phyloP scores from a whole-genome alignment of 495 filamentous ascomycete genomes.

The Penicillium canescens region DNA sequence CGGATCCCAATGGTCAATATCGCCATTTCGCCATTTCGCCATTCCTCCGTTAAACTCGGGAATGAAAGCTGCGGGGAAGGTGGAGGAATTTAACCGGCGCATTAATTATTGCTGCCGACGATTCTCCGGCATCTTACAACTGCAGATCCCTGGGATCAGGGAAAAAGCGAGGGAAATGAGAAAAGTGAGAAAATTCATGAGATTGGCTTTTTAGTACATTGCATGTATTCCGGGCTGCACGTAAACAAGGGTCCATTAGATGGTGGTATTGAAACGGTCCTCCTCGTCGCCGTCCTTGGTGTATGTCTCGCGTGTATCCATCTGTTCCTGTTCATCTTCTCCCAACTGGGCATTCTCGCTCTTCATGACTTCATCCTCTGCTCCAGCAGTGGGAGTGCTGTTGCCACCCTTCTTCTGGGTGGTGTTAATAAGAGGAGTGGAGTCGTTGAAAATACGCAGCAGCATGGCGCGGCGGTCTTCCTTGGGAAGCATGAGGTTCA shows the following conservation, averaged over 20 bases:
- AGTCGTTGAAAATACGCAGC: slow-evolving; percentile 85
- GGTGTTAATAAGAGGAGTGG: slow-evolving; percentile 60
- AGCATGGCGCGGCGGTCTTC: slow-evolving; percentile 93
- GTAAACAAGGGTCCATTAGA: slow-evolving; percentile 24
- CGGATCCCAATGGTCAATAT: neutral
- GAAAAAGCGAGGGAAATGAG: neutral
- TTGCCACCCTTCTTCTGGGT: slow-evolving; percentile 45
- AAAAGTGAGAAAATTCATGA: slow-evolving; percentile 10
- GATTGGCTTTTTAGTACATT: slow-evolving; percentile 21
- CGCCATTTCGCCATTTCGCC: neutral
- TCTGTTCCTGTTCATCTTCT: slow-evolving; percentile 40
- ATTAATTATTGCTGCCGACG: slow-evolving; percentile 8
- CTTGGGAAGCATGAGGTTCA: slow-evolving; percentile 97
- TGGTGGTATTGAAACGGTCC: slow-evolving; percentile 45
- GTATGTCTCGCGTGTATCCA: slow-evolving; percentile 40
- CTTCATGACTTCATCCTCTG: slow-evolving; percentile 38
- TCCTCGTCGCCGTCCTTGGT: slow-evolving; percentile 44
- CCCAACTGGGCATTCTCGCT: slow-evolving; percentile 38
- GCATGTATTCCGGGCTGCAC: neutral
- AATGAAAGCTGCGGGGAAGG: slow-evolving; percentile 16
- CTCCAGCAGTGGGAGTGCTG: slow-evolving; percentile 23
- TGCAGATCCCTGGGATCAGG: slow-evolving; percentile 9
- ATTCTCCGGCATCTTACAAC: slow-evolving; percentile 19
- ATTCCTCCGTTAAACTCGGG: too few relatives aligned
- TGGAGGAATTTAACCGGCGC: slow-evolving; percentile 19